Base-by-base conservation (phyloP, 2,329 filamentous ascomycete genomes). In the Venturia asperata region DNA sequence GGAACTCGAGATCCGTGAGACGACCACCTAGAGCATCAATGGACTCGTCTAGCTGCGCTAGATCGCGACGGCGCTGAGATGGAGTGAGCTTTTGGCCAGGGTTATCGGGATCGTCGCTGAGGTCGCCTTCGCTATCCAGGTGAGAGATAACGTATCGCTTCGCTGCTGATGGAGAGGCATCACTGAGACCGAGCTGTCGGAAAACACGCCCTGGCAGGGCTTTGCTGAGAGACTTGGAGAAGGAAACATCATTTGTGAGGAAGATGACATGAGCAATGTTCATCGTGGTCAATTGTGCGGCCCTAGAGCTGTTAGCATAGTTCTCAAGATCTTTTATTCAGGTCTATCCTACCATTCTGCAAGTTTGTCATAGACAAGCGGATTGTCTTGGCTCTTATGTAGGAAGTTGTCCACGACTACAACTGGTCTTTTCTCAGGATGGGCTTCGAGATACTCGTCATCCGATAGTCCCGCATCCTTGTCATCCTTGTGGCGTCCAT, bases 231-330 rank as follows among this genome's bases (percentile, higher is more conserved):
- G 90, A 88, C 74, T 97, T 97, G 62, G 89, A 88, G 76, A 91
- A 96, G 0, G 91, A 90, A 0, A 91, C 85, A 68, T 97, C 93
- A 66, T 89, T 91, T 0, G 93, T 97, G 45, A 99, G 80, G 80
- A 97, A 96, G 66, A 99, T 87, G 65, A 97, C 92, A 74, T 97
- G 94, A 0, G 93, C 93, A 55, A 96, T 83, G 69, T 97, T 96
- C 63, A 88, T 87, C 58, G 91, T 90, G 0, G 94, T 92, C 37
- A 97, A 79, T 1, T 86, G 82, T 4, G 94, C 92, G 1, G 92
- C 92, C 91, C 75, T 77, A 41, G 11, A 52, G 13, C 19, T 39
- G 21, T 47, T 37, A 37, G 43, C 34, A 45, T 11, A 15, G 41
- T 30, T 17, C 2, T 11, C 11, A 30, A 42, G 10, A 10, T 11